These are phyloP conservation scores for Ilyonectria robusta DNA, from an alignment of 2,329 filamentous ascomycete genomes.

Conservation along the genomic window DNA sequence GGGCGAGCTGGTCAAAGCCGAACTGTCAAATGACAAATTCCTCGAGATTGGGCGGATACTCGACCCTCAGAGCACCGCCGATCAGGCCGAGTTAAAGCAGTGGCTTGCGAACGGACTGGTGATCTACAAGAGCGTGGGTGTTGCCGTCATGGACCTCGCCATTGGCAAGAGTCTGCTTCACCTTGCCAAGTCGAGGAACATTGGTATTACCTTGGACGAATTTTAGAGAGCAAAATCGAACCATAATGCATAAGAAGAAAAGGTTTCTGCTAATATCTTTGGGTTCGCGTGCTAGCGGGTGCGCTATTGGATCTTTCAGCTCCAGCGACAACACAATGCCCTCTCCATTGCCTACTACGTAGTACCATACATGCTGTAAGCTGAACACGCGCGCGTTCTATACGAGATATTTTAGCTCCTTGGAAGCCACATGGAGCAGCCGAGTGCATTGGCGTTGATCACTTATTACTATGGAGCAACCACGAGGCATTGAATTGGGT, in stretches of 20 bases:
- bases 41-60: constrained; percentile 69
- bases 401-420: neutral
- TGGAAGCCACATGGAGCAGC: neutral
- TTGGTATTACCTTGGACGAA: constrained; percentile 58
- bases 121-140: constrained; percentile 78
- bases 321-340: too few species aligned
- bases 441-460: neutral
- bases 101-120: constrained; percentile 76
- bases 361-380: neutral
- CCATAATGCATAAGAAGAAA: neutral
- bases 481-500: neutral
- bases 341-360: neutral
- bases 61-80: constrained; percentile 27
- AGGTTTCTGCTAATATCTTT: neutral
- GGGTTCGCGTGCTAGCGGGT: too few species aligned
- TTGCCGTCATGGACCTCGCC: constrained; percentile 78
- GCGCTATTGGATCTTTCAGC: too few species aligned
- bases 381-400: neutral
- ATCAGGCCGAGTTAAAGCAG: constrained; percentile 58
- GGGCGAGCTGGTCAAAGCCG: constrained; percentile 50
- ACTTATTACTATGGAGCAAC: neutral
- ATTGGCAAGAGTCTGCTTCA: constrained; percentile 71
- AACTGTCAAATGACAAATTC: constrained; percentile 40
- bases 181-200: constrained; percentile 66
- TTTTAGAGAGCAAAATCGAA: constrained; percentile 31